Evolutionary conservation across 352 stramenopile genomes (phyloP), one percentile per base, ranked within the genome.

Genomic region (Pythium aquatile): DNA sequence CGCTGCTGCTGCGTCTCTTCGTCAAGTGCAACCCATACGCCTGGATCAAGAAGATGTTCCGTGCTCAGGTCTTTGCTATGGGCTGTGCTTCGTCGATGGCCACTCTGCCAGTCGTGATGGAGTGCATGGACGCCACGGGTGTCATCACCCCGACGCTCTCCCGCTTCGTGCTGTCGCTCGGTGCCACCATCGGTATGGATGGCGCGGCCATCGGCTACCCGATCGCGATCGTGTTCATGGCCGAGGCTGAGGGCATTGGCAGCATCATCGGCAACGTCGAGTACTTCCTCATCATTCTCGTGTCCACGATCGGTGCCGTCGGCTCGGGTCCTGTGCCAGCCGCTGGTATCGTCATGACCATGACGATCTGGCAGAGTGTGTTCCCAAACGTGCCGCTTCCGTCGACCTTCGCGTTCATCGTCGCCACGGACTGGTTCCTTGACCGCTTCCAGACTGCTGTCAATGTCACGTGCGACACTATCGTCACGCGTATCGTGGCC

Each of bases 361-460:
- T 77, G 40, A 75, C 72, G 32, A 66, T 77, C 56, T 79, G 66
- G 69, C 63, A 55, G 32, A 74, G 49, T 30, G 66, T 79, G 40
- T 69, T 77, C 46, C 65, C 67, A 0, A 57, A 56, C 13, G 64
- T 73, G 5, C 51, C 67, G 14, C 63, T 85, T 5, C 77, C 78
- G 44, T 69, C 71, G n/a, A 68, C 76, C 0, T 88, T 84, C 46
- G 64, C 65, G 9, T 81, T 81, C 57, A 75, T 88, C 63, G 72
- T 85, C 17, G 78, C 72, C 30, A 84, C 67, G n/a, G 78, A 88
- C 61, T 85, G 76, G 76, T 64, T 85, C 58, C 30, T 87, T 28
- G 76, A 87, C 58, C 74, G 77, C 16, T 71, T 85, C 32, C 63
- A 77, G 42, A 85, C 79, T 0, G 66, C 73, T 14, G 70, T 81